These are phyloP conservation scores for Leptodermis oblonga DNA, from an alignment of 257 asterid genomes.

Conservation along the genomic window DNA sequence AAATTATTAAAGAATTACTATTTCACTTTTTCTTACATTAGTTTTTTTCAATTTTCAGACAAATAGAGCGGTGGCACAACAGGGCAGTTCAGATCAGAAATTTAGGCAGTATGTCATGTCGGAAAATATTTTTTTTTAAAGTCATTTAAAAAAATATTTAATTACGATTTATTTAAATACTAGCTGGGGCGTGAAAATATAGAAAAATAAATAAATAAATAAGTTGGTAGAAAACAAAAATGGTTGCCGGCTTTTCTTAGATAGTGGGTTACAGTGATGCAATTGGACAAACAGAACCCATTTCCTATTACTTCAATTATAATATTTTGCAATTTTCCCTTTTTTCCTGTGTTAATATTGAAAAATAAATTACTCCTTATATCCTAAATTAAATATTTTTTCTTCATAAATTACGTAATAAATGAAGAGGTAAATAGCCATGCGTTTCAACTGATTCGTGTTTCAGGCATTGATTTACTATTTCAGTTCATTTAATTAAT, in stretches of 20 bases:
- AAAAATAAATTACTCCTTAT: no score
- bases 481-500: background rate
- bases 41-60: no score
- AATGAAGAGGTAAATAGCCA: background rate
- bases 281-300: background rate
- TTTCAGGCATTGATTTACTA: background rate
- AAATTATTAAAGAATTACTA: no score
- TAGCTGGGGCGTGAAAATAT: no score
- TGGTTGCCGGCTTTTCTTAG: conserved; percentile 18
- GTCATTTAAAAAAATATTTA: background rate
- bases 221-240: conserved; percentile 6
- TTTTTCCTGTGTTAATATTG: no score
- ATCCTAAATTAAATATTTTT: no score
- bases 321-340: background rate
- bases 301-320: background rate
- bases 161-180: no score
- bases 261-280: conserved; percentile 19
- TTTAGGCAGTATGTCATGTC: conserved; percentile 21
- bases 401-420: background rate
- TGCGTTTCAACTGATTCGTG: conserved; percentile 3
- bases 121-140: background rate
- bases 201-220: background rate
- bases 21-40: no score
- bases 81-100: conserved; percentile 9
- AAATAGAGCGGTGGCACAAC: background rate